A percentile compares a stretch with the other conserved stretches of the same genome.
phyloP scores from a whole-genome alignment of 1,284 basidiomycete species.

The Ustilago hordei region DNA sequence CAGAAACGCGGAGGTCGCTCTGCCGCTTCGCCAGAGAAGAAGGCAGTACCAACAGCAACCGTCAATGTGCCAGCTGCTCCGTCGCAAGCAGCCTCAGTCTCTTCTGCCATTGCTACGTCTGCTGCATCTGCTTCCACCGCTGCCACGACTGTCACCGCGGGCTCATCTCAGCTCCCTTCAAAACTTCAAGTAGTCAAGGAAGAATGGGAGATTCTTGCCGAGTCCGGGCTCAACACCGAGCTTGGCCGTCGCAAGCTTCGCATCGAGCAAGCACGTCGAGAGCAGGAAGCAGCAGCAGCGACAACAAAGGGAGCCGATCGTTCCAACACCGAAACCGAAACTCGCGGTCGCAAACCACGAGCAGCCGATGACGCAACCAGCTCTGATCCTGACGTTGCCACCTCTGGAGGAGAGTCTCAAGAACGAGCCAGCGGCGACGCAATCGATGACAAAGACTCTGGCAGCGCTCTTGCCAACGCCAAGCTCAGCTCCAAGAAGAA shows the following conservation, averaged over 20 bases:
- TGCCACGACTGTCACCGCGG: constrained; percentile 4
- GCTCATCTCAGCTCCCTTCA: constrained; percentile 32
- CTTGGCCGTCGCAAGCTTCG: constrained; percentile 52
- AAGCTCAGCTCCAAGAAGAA: constrained; percentile 69
- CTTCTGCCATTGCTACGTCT: not conserved
- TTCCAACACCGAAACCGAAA: constrained; percentile 16
- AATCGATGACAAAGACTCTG: constrained; percentile 53
- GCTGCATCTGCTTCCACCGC: not conserved
- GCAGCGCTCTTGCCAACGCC: constrained; percentile 64
- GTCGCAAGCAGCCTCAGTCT: not conserved
- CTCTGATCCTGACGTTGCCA: constrained; percentile 24
- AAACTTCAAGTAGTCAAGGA: constrained; percentile 50
- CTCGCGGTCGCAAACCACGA: constrained; percentile 28
- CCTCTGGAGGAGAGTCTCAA: constrained; percentile 23
- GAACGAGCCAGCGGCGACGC: constrained; percentile 42
- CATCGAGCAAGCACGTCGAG: constrained; percentile 41
- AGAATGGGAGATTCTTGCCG: constrained; percentile 57
- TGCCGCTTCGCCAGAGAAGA: constrained; percentile 40
- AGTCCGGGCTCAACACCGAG: constrained; percentile 56
- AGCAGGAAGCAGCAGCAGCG: constrained; percentile 40
- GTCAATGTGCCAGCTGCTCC: not conserved
- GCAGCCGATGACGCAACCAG: constrained; percentile 24
- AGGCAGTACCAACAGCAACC: constrained; percentile 5
- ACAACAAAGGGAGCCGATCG: constrained; percentile 21
- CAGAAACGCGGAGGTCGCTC: constrained; percentile 56